Evolutionary conservation across 495 filamentous ascomycete genomes (phyloP).

Genomic region (Viridothelium virens): DNA sequence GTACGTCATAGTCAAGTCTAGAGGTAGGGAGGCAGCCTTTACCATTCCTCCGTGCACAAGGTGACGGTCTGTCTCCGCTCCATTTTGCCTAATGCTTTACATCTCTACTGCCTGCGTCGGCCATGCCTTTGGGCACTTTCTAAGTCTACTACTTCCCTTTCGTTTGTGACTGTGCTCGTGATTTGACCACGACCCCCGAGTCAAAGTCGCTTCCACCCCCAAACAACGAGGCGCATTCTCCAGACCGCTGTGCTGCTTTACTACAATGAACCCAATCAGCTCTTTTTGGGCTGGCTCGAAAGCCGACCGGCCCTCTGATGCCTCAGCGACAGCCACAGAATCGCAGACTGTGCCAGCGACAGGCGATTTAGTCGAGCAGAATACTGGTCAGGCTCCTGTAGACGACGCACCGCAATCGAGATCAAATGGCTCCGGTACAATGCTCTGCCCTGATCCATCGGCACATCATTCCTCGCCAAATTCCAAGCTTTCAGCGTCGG

Average conservation of each 20-base stretch:
- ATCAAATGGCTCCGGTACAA: conserved; percentile 8
- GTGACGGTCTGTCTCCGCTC: not conserved
- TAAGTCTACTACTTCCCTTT: not conserved
- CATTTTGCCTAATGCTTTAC: not conserved
- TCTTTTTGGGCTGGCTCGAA: not conserved
- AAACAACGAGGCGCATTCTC: not conserved
- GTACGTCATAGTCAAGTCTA: not conserved
- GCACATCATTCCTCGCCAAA: conserved; percentile 27
- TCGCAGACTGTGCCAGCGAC: not conserved
- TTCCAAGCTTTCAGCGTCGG: conserved; percentile 32
- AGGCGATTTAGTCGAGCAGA: not conserved
- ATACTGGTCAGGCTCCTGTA: not conserved
- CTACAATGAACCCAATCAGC: not conserved
- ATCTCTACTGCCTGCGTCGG: not conserved
- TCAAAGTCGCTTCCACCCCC: not conserved
- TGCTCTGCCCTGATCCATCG: conserved; percentile 36
- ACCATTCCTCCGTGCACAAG: not conserved
- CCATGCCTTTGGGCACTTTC: not conserved
- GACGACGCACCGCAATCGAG: not conserved
- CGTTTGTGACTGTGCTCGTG: not conserved
- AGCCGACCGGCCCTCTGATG: not conserved
- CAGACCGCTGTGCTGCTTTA: not conserved
- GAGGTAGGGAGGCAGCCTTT: not conserved
- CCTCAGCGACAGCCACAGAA: not conserved
- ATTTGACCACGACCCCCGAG: not conserved